A percentile compares a stretch with the other conserved stretches of the same genome.
Evolutionary conservation across 306 rosid species (phyloP).

Genomic region (Arachis stenosperma): DNA sequence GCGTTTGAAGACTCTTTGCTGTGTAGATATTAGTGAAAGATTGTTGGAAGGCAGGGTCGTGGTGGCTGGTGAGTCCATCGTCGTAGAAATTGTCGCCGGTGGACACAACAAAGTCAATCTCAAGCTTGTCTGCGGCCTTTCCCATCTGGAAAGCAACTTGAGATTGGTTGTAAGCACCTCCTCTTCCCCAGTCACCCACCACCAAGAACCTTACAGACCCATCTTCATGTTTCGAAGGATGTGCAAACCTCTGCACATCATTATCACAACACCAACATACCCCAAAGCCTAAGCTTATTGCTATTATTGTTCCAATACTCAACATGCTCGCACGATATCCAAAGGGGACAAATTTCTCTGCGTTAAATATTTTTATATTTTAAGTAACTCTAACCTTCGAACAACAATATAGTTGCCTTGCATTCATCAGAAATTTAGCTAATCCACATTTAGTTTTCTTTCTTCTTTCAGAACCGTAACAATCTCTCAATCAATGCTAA

Average conservation of each 20-base stretch:
- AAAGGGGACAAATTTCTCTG: background rate
- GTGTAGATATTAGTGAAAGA: constrained; percentile 55
- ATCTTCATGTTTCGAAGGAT: constrained; percentile 42
- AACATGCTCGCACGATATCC: no score
- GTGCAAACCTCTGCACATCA: constrained; percentile 43
- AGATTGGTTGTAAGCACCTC: constrained; percentile 59
- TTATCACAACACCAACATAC: background rate
- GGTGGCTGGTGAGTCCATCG: constrained; percentile 45
- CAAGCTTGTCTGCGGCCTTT: constrained; percentile 52
- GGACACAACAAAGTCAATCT: constrained; percentile 57
- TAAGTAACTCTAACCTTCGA: no score
- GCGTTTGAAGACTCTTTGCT: constrained; percentile 52
- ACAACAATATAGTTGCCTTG: background rate
- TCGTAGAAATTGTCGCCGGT: constrained; percentile 69
- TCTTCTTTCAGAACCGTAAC: background rate
- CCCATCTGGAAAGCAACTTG: constrained; percentile 64
- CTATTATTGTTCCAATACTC: no score
- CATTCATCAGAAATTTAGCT: background rate
- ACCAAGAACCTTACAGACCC: constrained; percentile 59
- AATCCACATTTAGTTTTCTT: background rate
- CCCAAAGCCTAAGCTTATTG: constrained; percentile 35
- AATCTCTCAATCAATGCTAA: background rate
- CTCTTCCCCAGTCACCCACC: constrained; percentile 66
- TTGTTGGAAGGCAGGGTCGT: constrained; percentile 51
- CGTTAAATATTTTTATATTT: no score